Conservation (phyloP, 2,329 filamentous ascomycete genomes). For the Thielaviopsis punctulata region DNA sequence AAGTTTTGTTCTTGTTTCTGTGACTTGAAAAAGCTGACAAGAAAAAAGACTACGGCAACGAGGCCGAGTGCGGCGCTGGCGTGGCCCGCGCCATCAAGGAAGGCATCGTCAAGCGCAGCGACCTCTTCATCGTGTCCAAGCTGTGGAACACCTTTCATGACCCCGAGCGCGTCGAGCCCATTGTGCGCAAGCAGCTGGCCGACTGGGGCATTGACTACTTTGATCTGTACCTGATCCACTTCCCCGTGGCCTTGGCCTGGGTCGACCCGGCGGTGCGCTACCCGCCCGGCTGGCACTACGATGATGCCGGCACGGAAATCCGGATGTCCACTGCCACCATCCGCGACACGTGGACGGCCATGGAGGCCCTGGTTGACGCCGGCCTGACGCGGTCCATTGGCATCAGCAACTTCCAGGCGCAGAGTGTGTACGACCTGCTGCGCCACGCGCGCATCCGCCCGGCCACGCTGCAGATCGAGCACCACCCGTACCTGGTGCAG, state of each 20-base stretch:
- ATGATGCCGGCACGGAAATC: constrained; percentile 5
- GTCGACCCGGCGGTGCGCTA: constrained; percentile 65
- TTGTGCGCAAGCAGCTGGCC: constrained; percentile 57
- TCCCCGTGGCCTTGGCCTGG: constrained; percentile 73
- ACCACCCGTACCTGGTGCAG: constrained; percentile 79
- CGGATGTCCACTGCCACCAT: constrained; percentile 42
- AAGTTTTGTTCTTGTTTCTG: background rate
- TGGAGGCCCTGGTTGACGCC: constrained; percentile 56
- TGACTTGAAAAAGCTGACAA: background rate
- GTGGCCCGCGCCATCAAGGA: constrained; percentile 66
- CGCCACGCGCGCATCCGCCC: constrained; percentile 59
- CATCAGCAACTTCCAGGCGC: constrained; percentile 66
- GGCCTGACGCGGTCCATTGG: constrained; percentile 59
- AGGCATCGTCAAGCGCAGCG: constrained; percentile 45
- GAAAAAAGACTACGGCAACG: constrained; percentile 55
- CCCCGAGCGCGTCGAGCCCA: constrained; percentile 55
- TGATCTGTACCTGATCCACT: constrained; percentile 79
- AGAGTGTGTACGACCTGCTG: constrained; percentile 62
- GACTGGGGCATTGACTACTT: constrained; percentile 83
- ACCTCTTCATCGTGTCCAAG: constrained; percentile 86
- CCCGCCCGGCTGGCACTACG: constrained; percentile 36
- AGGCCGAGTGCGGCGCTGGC: constrained; percentile 60
- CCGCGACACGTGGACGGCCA: constrained; percentile 66
- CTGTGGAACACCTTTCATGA: constrained; percentile 90
- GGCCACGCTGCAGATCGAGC: constrained; percentile 72